Base-by-base conservation (phyloP, 139 green algal species). In the Coelastrella sp. region DNA sequence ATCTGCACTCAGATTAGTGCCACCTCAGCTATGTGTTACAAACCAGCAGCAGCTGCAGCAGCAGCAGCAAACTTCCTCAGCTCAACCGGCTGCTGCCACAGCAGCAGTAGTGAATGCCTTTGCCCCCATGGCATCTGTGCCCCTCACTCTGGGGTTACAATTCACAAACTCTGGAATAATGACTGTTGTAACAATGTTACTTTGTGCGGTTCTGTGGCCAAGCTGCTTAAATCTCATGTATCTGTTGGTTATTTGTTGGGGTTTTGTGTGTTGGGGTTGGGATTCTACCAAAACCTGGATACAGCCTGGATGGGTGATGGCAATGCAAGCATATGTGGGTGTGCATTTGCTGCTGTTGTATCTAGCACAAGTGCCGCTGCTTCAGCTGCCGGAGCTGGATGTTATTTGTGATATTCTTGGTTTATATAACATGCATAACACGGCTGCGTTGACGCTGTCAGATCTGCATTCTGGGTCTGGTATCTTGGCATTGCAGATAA, bases 261-360 rank as follows among this genome's bases (percentile, higher is more conserved):
- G 62, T 57, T 23, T 85, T 6, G 27, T 2, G 2, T 66, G 41
- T 41, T 85, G 79, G 79, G 79, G 27, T 13, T 48, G 21, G 79
- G 63, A 63, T 23, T 64, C 41, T 13, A 35, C 27, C 27, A 69
- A 51, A 48, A 77, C 60, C 27, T 75, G 63, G 62, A 38, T 23
- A 30, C 37, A 5, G 2, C 17, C 79, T 23, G 15, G 30, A 13
- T 64, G 40, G 63, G 13, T 45, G 17, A 30, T 66, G 9, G 5
- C 17, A 23, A 45, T 85, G 63, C 79, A 85, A 43, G 43, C 21
- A 8, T 85, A 40, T 3, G 40, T 30, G 19, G 79, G 79, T 30
- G 3, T 45, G 27, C 79, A 84, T 34, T 17, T 84, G 2, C 37
- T 84, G 78, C 78, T 84, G n/a, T 38, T 84, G 59, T 84, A 84